These are phyloP conservation scores for Boletus fagicola DNA, from an alignment of 768 basidiomycete genomes.

Conservation along the genomic window DNA sequence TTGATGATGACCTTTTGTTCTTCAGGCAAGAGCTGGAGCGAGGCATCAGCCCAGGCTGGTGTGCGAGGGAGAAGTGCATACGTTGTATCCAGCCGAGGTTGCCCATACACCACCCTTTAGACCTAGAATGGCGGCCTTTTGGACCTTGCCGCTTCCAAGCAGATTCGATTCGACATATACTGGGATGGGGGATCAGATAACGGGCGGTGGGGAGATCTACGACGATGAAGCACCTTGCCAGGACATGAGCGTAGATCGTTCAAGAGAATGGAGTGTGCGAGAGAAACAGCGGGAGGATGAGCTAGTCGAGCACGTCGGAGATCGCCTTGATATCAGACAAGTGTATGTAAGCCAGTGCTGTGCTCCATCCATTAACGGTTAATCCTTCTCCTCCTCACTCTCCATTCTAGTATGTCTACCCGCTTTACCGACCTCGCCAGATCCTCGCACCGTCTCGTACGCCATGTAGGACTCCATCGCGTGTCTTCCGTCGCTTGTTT, in stretches of 20 bases:
- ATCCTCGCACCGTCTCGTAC: neutral
- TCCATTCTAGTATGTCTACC: neutral
- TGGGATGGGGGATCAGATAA: slow-evolving; percentile 44
- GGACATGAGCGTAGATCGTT: slow-evolving; percentile 47
- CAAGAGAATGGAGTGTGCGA: slow-evolving; percentile 3
- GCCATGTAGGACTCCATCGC: neutral
- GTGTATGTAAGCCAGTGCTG: slow-evolving; percentile 30
- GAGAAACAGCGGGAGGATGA: neutral
- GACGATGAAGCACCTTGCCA: slow-evolving; percentile 64
- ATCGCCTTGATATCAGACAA: slow-evolving; percentile 32
- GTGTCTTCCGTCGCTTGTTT: neutral
- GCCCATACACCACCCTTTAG: slow-evolving; percentile 32
- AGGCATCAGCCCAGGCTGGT: neutral
- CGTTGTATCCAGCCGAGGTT: slow-evolving; percentile 20
- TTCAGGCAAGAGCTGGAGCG: slow-evolving; percentile 16
- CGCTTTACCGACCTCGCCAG: neutral
- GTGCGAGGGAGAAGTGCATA: neutral
- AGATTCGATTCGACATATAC: slow-evolving; percentile 83
- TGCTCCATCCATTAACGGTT: neutral
- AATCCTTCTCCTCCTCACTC: neutral
- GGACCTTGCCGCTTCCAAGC: slow-evolving; percentile 66
- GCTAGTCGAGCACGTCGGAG: slow-evolving; percentile 9
- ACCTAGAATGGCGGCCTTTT: slow-evolving; percentile 58
- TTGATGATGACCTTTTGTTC: slow-evolving; percentile 31
- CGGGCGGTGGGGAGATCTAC: neutral